These are phyloP conservation scores for Euphorbia celastroides DNA, from an alignment of 441 rosid genomes.

Conservation along the genomic window DNA sequence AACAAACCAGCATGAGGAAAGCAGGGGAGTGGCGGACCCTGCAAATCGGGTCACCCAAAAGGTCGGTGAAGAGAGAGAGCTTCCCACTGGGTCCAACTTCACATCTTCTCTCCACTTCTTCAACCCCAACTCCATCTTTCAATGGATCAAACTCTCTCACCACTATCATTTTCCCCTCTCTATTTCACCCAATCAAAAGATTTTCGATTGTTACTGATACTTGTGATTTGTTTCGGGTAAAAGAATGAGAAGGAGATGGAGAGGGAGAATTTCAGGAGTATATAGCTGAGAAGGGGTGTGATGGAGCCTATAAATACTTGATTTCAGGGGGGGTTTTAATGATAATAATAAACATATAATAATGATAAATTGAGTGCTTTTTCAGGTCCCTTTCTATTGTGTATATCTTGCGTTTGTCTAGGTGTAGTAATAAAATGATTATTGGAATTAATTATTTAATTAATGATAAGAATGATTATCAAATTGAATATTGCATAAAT, in stretches of 20 bases:
- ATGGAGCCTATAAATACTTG: conserved; percentile 23
- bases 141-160: conserved; percentile 65
- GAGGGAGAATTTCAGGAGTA: conserved; percentile 3
- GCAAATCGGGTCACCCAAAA: conserved; percentile 95
- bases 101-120: conserved; percentile 76
- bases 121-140: conserved; percentile 54
- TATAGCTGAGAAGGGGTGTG: conserved; percentile 16
- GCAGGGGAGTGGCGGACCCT: conserved; percentile 98
- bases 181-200: too few species aligned
- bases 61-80: conserved; percentile 92
- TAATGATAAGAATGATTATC: background rate
- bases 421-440: background rate
- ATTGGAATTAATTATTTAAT: background rate
- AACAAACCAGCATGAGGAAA: conserved; percentile 81
- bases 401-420: background rate
- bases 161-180: conserved; percentile 25
- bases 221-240: background rate
- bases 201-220: too few species aligned
- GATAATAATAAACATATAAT: background rate
- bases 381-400: conserved; percentile 25
- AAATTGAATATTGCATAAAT: background rate
- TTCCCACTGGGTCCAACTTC: conserved; percentile 94
- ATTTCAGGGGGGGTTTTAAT: conserved; percentile 3
- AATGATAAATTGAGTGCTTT: conserved; percentile 23
- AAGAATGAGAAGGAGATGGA: background rate